Evolutionary conservation across 768 basidiomycete species (phyloP).

Genomic region (Trichaptum fuscoviolaceum): DNA sequence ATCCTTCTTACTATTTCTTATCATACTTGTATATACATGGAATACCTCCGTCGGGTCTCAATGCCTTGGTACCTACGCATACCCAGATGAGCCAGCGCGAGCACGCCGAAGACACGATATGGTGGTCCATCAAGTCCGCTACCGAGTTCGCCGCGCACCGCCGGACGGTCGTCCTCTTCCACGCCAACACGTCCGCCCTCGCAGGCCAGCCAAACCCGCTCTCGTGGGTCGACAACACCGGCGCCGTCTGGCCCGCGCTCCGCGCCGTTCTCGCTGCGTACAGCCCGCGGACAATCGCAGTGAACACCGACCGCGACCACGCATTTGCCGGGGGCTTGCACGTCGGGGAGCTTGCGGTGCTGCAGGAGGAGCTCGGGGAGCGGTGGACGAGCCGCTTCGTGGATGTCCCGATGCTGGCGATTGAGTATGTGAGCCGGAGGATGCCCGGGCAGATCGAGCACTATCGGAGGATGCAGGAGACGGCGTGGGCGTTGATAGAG

Average conservation of each 20-base stretch:
- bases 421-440: constrained; percentile 43
- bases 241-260: constrained; percentile 41
- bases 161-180: constrained; percentile 45
- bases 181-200: constrained; percentile 35
- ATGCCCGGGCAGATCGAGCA: constrained; percentile 37
- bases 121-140: constrained; percentile 45
- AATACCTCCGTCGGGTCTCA: too few relatives aligned
- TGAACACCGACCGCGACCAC: constrained; percentile 42
- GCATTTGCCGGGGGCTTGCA: constrained; percentile 47
- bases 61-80: too few relatives aligned
- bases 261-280: constrained; percentile 29
- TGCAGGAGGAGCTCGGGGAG: constrained; percentile 33
- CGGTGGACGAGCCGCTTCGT: constrained; percentile 37
- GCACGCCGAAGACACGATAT: constrained; percentile 50
- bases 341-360: constrained; percentile 38
- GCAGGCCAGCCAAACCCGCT: constrained; percentile 36
- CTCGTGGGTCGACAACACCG: constrained; percentile 46
- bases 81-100: constrained; percentile 46
- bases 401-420: constrained; percentile 40
- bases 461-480: constrained; percentile 45
- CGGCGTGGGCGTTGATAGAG: constrained; percentile 45
- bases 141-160: constrained; percentile 45
- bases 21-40: too few relatives aligned
- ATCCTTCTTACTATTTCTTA: too few relatives aligned
- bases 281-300: constrained; percentile 36